Evolutionary conservation across 2,329 filamentous ascomycete genomes (phyloP).

Genomic region (Dothidotthia symphoricarpi): DNA sequence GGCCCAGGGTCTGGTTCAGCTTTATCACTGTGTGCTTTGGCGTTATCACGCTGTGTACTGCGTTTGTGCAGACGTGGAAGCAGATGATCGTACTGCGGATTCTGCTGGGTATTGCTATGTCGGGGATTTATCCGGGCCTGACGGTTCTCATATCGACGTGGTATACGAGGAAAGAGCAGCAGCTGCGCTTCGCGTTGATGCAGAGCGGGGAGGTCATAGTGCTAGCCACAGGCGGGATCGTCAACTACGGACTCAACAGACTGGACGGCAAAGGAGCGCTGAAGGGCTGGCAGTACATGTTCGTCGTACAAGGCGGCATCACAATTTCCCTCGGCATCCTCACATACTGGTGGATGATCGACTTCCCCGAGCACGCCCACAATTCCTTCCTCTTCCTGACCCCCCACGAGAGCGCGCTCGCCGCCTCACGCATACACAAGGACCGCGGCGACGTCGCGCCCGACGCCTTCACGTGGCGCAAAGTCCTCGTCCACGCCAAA

Average conservation of each 20-base stretch:
- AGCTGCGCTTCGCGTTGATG: slow-evolving; percentile 64
- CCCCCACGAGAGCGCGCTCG: slow-evolving; percentile 56
- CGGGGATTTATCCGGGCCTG: slow-evolving; percentile 41
- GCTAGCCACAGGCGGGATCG: slow-evolving; percentile 63
- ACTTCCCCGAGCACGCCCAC: slow-evolving; percentile 63
- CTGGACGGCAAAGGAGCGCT: slow-evolving; percentile 57
- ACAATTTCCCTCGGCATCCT: slow-evolving; percentile 57
- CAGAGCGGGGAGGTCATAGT: slow-evolving; percentile 65
- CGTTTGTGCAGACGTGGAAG: slow-evolving; percentile 65
- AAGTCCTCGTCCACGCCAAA: slow-evolving; percentile 56
- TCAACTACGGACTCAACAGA: slow-evolving; percentile 68
- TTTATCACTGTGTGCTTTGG: slow-evolving; percentile 61
- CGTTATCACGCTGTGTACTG: slow-evolving; percentile 65
- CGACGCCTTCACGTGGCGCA: slow-evolving; percentile 56
- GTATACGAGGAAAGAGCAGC: slow-evolving; percentile 65
- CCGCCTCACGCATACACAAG: slow-evolving; percentile 56
- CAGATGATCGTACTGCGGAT: slow-evolving; percentile 69
- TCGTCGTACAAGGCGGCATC: slow-evolving; percentile 63
- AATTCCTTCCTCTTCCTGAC: slow-evolving; percentile 59
- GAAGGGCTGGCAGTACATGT: slow-evolving; percentile 69
- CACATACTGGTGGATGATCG: slow-evolving; percentile 70
- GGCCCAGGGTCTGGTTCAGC: slow-evolving; percentile 63
- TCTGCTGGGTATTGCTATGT: slow-evolving; percentile 62
- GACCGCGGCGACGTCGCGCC: slow-evolving; percentile 61
- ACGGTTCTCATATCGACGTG: slow-evolving; percentile 61